Evolutionary conservation across 108 stramenopile genomes (phyloP).

Genomic region (Skeletonema grethae): DNA sequence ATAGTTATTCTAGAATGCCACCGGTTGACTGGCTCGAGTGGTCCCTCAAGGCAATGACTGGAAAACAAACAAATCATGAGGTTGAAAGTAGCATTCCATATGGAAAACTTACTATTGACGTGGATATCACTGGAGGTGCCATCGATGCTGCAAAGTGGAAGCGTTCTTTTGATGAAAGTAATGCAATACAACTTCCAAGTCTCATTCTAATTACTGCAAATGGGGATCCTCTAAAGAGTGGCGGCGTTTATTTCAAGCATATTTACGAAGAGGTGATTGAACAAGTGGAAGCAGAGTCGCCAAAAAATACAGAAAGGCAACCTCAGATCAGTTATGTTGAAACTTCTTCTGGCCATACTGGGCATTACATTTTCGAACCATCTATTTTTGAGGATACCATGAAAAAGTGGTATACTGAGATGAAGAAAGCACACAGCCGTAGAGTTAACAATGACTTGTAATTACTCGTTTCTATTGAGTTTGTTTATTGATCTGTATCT

Average conservation of each 20-base stretch:
- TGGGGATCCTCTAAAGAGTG: not conserved
- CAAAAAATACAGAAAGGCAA: not conserved
- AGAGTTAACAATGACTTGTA: not conserved
- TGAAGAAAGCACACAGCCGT: not conserved
- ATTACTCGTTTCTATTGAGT: too few species aligned
- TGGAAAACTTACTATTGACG: not conserved
- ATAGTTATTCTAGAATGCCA: not conserved
- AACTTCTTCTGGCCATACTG: not conserved
- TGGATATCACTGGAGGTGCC: not conserved
- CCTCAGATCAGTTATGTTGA: not conserved
- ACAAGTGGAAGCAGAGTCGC: not conserved
- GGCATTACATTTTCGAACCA: not conserved
- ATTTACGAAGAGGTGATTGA: not conserved
- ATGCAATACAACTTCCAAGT: not conserved
- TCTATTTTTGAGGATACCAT: not conserved
- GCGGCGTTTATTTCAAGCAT: not conserved
- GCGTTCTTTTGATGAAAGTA: not conserved
- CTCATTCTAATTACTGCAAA: not conserved
- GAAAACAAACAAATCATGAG: not conserved
- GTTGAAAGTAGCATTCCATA: not conserved
- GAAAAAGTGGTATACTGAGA: not conserved
- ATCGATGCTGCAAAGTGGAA: not conserved
- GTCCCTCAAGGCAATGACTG: not conserved
- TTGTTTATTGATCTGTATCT: too few species aligned
- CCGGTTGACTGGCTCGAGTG: not conserved